These are phyloP conservation scores for Raffaelea arxii DNA, from an alignment of 2,329 filamentous ascomycete genomes.

Conservation along the genomic window DNA sequence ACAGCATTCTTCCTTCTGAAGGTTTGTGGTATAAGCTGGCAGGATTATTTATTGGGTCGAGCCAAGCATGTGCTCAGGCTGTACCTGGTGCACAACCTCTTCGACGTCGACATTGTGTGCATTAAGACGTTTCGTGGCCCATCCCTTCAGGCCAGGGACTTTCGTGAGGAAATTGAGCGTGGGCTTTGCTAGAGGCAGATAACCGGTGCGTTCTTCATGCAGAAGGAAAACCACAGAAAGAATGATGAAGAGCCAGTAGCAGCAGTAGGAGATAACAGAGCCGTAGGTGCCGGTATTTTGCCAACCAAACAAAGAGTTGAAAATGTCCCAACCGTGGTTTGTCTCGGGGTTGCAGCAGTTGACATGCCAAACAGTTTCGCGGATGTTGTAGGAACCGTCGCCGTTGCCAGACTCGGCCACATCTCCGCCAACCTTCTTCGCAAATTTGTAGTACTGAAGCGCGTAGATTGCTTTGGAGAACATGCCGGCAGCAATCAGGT, in stretches of 20 bases:
- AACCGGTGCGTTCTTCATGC: slow-evolving; percentile 52
- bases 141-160: slow-evolving; percentile 11
- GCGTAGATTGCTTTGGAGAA: slow-evolving; percentile 68
- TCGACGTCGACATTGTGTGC: slow-evolving; percentile 8
- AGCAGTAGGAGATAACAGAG: slow-evolving; percentile 76
- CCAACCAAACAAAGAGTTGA: slow-evolving; percentile 82
- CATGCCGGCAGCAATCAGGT: slow-evolving; percentile 70
- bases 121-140: slow-evolving; percentile 12
- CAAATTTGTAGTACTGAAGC: slow-evolving; percentile 47
- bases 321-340: slow-evolving; percentile 76
- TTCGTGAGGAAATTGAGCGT: slow-evolving; percentile 6
- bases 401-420: slow-evolving; percentile 41
- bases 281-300: slow-evolving; percentile 81
- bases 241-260: slow-evolving; percentile 76
- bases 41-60: not conserved
- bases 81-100: not conserved
- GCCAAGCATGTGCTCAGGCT: not conserved
- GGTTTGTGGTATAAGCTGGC: too few relatives aligned
- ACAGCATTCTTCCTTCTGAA: too few relatives aligned
- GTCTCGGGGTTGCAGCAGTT: slow-evolving; percentile 72
- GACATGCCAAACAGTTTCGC: slow-evolving; percentile 69
- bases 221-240: slow-evolving; percentile 36
- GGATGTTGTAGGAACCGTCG: slow-evolving; percentile 69
- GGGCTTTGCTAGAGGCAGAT: slow-evolving; percentile 29
- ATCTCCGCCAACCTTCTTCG: slow-evolving; percentile 46